phyloP scores from a whole-genome alignment of 2,329 filamentous ascomycete genomes.

The Xylariaceae sp. region DNA sequence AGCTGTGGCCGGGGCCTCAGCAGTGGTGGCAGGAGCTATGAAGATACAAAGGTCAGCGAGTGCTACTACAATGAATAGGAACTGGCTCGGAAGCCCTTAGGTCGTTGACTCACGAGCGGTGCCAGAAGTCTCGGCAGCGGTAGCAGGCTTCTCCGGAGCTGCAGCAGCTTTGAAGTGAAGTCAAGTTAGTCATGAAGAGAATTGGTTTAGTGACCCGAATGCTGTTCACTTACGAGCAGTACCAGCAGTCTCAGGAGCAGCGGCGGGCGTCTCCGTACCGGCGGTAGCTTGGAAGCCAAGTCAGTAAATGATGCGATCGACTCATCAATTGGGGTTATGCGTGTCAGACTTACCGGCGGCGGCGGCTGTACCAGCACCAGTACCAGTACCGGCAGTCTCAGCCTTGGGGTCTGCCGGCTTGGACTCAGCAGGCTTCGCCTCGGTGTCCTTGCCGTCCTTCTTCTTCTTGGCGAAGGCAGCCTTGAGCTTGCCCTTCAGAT shows the following conservation, averaged over 20 bases:
- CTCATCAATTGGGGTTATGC: background rate
- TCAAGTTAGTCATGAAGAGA: slow-evolving; percentile 1
- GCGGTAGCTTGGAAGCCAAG: too few relatives aligned
- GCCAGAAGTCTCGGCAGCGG: background rate
- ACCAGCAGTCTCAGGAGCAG: slow-evolving; percentile 18
- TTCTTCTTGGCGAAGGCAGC: slow-evolving; percentile 26
- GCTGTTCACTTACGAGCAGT: slow-evolving; percentile 22
- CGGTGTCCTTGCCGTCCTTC: slow-evolving; percentile 20
- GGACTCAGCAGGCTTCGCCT: slow-evolving; percentile 19
- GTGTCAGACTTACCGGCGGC: slow-evolving; percentile 5
- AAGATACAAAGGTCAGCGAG: slow-evolving; percentile 9
- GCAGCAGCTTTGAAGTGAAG: background rate
- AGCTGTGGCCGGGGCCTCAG: slow-evolving; percentile 18
- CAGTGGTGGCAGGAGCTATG: slow-evolving; percentile 12
- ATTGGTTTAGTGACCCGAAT: slow-evolving; percentile 3
- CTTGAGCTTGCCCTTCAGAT: slow-evolving; percentile 54
- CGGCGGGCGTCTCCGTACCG: slow-evolving; percentile 24
- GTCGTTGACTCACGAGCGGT: background rate
- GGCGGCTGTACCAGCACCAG: slow-evolving; percentile 1
- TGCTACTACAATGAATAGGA: background rate
- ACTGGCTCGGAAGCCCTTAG: background rate
- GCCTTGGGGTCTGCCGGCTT: slow-evolving; percentile 11
- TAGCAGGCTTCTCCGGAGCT: slow-evolving; percentile 1
- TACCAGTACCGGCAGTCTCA: slow-evolving; percentile 4
- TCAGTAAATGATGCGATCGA: background rate